These are phyloP conservation scores for Oropetium thomaeum DNA, from an alignment of 176 grass and related monocot genomes.

Conservation along the genomic window DNA sequence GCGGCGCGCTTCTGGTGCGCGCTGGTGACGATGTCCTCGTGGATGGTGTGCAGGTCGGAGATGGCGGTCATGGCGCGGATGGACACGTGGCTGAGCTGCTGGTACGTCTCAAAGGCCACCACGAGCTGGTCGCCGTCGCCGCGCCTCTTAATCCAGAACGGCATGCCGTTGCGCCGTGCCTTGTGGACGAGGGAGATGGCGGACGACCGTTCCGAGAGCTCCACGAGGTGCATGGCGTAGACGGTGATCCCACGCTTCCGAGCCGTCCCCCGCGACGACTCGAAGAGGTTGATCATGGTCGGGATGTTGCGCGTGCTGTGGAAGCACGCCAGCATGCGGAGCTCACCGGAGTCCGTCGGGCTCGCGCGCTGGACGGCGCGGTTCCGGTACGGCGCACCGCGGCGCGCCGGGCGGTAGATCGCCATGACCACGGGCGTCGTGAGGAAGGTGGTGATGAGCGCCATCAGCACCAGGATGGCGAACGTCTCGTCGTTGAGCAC, in stretches of 20 bases:
- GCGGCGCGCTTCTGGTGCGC: constrained; percentile 48
- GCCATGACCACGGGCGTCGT: constrained; percentile 71
- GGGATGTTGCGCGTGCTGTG: constrained; percentile 59
- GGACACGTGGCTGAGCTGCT: constrained; percentile 65
- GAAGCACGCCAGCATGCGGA: constrained; percentile 83
- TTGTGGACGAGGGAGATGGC: constrained; percentile 72
- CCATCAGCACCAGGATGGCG: constrained; percentile 87
- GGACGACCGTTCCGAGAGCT: constrained; percentile 75
- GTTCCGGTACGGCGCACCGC: constrained; percentile 51
- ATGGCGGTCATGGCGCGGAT: constrained; percentile 80
- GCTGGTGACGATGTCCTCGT: constrained; percentile 67
- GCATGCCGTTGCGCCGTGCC: constrained; percentile 49
- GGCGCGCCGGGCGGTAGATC: constrained; percentile 65
- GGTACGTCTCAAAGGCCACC: constrained; percentile 82
- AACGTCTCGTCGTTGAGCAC: constrained; percentile 77
- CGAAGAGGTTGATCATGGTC: constrained; percentile 70
- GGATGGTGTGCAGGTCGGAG: constrained; percentile 66
- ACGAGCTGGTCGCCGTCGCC: too few species aligned
- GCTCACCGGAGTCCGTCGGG: constrained; percentile 35
- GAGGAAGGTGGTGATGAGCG: constrained; percentile 79
- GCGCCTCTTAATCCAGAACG: too few species aligned
- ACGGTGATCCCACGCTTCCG: too few species aligned
- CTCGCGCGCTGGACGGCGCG: constrained; percentile 42
- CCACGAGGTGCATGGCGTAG: constrained; percentile 84
- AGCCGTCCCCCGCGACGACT: constrained; percentile 70